phyloP scores from a whole-genome alignment of 257 asterid genomes.

The Handroanthus guayacan region DNA sequence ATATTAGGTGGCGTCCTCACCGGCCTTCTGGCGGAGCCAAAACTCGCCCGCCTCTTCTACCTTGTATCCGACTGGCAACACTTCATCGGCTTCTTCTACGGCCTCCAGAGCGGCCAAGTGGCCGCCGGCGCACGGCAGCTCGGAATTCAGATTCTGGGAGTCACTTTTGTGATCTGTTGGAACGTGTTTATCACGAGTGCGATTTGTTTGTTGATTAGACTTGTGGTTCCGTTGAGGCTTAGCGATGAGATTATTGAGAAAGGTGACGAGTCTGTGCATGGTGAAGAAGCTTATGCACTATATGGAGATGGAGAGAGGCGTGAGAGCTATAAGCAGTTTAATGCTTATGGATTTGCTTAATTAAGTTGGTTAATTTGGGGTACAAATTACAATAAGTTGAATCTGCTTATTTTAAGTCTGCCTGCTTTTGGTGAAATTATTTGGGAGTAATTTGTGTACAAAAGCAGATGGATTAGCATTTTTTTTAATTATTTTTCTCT shows the following conservation, averaged over 20 bases:
- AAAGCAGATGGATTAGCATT: no score
- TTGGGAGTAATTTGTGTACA: no score
- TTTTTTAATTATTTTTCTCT: background rate
- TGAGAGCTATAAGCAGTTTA: conserved; percentile 4
- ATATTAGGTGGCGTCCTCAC: conserved; percentile 34
- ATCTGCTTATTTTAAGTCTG: no score
- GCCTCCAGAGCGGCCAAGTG: conserved; percentile 10
- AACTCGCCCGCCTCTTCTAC: conserved; percentile 32
- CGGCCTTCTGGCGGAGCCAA: conserved; percentile 38
- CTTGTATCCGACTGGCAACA: conserved; percentile 27
- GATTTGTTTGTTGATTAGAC: conserved; percentile 22
- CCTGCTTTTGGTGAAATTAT: no score
- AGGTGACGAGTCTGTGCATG: conserved; percentile 42
- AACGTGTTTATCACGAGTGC: conserved; percentile 33
- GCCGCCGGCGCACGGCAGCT: conserved; percentile 32
- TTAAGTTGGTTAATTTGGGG: no score
- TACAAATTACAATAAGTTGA: no score
- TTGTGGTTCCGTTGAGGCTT: conserved; percentile 34
- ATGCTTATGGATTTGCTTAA: conserved; percentile 35
- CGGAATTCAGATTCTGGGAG: conserved; percentile 33
- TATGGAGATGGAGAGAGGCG: conserved; percentile 37
- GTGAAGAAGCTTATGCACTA: conserved; percentile 38
- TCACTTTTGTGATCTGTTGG: conserved; percentile 21
- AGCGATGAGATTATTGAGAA: conserved; percentile 30
- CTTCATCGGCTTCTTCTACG: conserved; percentile 33